Base-by-base conservation (phyloP, 2,329 filamentous ascomycete genomes). In the Emergomyces pasteurianus region DNA sequence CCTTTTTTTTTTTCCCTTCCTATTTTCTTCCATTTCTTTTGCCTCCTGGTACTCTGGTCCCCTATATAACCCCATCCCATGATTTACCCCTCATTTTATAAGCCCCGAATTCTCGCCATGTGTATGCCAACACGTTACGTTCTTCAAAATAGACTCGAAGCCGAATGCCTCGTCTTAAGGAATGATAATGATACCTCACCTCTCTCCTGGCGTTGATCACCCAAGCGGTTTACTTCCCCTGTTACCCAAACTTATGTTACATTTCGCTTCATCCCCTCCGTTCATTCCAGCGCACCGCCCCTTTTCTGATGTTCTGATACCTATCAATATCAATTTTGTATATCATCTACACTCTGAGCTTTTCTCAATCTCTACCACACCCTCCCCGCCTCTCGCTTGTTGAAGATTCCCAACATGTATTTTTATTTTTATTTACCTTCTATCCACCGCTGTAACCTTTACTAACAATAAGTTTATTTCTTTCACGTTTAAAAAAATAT, bases 361-460 rank as follows among this genome's bases (percentile, higher is more conserved):
- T 52, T 43, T 31, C 50, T 61, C 47, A 61, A 63, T 59, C 49
- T n/a, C 1, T 16, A 8, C n/a, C 46, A 50, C 65, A 72, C 71
- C n/a, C n/a, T n/a, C n/a, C n/a, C n/a, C n/a, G n/a, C n/a, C n/a
- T n/a, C n/a, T n/a, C n/a, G n/a, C n/a, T n/a, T n/a, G n/a, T n/a
- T n/a, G n/a, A n/a, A n/a, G n/a, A n/a, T n/a, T n/a, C n/a, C n/a
- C n/a, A n/a, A n/a, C n/a, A n/a, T n/a, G 72, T 65, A 9, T 9
- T 36, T 36, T 31, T 18, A 31, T 16, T 18, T 12, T 18, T 14
- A 10, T 31, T 50, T 31, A 50, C 23, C 26, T 8, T 16, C 26
- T 50, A 50, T 2, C 21, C 23, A 47, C n/a, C n/a, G 8, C 12
- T 2, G 16, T 31, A 10, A 4, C 21, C 46, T 49, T 49, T 14